These are phyloP conservation scores for Euphorbia celastroides DNA, from an alignment of 441 rosid genomes.

Conservation along the genomic window DNA sequence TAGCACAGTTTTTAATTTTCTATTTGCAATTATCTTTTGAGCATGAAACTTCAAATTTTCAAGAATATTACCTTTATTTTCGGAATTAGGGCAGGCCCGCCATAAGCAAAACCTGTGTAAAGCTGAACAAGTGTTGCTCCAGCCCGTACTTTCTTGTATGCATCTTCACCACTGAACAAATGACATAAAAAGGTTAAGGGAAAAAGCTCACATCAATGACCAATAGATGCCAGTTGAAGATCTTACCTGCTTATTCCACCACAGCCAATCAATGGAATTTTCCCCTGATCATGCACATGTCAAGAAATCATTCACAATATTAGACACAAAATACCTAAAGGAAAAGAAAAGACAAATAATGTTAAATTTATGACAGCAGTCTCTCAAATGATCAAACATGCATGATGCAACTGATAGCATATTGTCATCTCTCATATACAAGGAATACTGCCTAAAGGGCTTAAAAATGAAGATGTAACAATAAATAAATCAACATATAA, in stretches of 20 bases:
- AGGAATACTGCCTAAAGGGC: background rate
- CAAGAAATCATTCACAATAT: constrained; percentile 8
- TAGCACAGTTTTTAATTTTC: background rate
- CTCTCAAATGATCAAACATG: background rate
- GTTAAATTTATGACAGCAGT: background rate
- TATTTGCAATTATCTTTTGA: background rate
- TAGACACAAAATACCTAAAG: constrained; percentile 4
- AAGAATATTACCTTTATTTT: constrained; percentile 57
- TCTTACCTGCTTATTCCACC: constrained; percentile 91
- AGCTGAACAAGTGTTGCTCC: constrained; percentile 98
- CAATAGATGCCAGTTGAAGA: constrained; percentile 9
- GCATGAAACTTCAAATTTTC: background rate
- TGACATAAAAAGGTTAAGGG: background rate
- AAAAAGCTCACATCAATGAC: background rate
- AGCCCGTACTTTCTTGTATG: constrained; percentile 84
- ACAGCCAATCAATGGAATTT: constrained; percentile 84
- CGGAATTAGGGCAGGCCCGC: constrained; percentile 93
- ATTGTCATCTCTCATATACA: background rate
- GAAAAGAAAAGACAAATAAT: background rate
- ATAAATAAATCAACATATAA: background rate
- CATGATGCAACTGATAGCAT: background rate
- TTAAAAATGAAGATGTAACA: background rate
- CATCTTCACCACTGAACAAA: constrained; percentile 81
- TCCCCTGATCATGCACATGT: constrained; percentile 51
- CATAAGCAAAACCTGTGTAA: constrained; percentile 90